phyloP scores from a whole-genome alignment of 139 green algal species.

The Medakamo hakoo region DNA sequence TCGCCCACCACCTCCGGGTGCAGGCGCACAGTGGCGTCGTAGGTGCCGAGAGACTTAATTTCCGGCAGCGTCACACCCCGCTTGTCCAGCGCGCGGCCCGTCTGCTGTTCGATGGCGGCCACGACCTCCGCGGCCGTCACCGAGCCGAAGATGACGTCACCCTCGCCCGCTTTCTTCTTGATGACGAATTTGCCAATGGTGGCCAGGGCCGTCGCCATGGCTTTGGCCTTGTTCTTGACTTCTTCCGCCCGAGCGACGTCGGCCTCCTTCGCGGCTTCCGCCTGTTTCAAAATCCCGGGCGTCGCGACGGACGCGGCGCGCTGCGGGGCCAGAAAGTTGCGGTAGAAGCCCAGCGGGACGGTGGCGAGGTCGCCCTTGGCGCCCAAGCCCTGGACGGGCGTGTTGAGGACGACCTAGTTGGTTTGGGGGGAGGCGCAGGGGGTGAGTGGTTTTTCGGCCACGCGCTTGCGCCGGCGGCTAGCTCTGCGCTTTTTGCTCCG shows the following conservation, averaged over 20 bases:
- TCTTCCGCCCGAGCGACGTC: constrained; percentile 22
- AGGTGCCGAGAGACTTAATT: constrained; percentile 75
- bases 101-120: constrained; percentile 64
- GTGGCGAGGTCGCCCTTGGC: constrained; percentile 43
- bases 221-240: constrained; percentile 45
- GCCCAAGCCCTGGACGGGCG: constrained; percentile 38
- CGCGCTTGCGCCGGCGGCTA: too few relatives aligned
- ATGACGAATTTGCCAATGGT: constrained; percentile 85
- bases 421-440: not conserved
- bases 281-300: constrained; percentile 38
- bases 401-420: constrained; percentile 36
- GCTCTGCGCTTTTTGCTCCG: too few relatives aligned
- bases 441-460: not conserved
- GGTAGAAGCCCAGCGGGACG: constrained; percentile 71
- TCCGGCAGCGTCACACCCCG: constrained; percentile 62
- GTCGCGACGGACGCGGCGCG: constrained; percentile 52
- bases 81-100: constrained; percentile 51
- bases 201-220: constrained; percentile 24
- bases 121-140: constrained; percentile 50
- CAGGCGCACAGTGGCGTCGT: constrained; percentile 49
- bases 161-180: constrained; percentile 76
- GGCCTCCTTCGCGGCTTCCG: constrained; percentile 13
- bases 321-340: constrained; percentile 73
- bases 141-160: constrained; percentile 69
- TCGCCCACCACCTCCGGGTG: constrained; percentile 57